Percentiles rank a stretch among this genome's conserved stretches.
phyloP scores from a whole-genome alignment of 805 yeast species.

The Wickerhamomyces bovis region DNA sequence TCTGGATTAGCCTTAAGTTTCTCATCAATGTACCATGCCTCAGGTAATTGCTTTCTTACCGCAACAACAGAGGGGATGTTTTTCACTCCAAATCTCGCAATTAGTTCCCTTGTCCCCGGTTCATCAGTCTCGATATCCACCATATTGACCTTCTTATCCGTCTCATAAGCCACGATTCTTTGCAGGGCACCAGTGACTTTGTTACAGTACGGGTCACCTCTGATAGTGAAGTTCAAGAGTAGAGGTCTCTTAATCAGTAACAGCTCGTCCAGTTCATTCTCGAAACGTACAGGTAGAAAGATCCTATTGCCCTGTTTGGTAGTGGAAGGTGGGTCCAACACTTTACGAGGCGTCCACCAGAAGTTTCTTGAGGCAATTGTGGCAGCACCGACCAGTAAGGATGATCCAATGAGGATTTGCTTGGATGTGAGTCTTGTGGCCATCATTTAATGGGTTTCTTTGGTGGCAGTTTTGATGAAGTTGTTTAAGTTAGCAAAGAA shows the following conservation, averaged over 20 bases:
- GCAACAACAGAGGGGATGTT: constrained; percentile 64
- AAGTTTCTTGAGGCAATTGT: constrained; percentile 12
- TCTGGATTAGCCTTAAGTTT: constrained; percentile 20
- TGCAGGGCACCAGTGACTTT: constrained; percentile 58
- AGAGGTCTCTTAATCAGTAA: constrained; percentile 51
- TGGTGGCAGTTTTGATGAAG: no score
- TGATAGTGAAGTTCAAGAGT: constrained; percentile 62
- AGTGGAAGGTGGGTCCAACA: constrained; percentile 32
- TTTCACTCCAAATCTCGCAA: constrained; percentile 48
- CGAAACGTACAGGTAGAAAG: constrained; percentile 48
- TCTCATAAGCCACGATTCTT: constrained; percentile 40
- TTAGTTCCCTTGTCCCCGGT: constrained; percentile 52
- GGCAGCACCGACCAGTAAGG: constrained; percentile 16
- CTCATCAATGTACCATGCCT: constrained; percentile 30
- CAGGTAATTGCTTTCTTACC: constrained; percentile 58
- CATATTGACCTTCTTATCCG: constrained; percentile 47
- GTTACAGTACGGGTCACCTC: constrained; percentile 59
- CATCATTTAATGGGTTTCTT: background rate
- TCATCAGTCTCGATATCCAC: constrained; percentile 72
- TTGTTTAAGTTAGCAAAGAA: no score
- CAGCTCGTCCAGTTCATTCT: constrained; percentile 52
- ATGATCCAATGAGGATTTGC: constrained; percentile 22
- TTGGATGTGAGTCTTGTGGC: constrained; percentile 11
- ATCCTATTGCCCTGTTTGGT: constrained; percentile 34
- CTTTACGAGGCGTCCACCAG: constrained; percentile 30